Conservation (phyloP, 257 asterid species). For the Eucommia ulmoides region DNA sequence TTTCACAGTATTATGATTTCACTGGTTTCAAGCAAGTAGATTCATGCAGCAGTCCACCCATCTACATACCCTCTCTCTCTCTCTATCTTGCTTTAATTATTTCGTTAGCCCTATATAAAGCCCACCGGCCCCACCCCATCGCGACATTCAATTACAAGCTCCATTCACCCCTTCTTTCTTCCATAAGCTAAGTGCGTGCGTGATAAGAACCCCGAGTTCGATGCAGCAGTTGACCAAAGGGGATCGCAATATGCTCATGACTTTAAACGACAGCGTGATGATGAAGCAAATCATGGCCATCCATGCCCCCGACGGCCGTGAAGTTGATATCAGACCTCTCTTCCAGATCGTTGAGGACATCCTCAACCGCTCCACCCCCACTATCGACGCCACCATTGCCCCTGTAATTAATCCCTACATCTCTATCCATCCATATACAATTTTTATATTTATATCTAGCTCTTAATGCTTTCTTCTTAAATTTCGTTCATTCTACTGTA, state of each 20-base stretch:
- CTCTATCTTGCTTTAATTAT: too few relatives aligned
- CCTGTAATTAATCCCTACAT: background rate
- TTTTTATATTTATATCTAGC: background rate
- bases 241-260: slow-evolving; percentile 26
- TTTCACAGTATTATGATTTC: too few relatives aligned
- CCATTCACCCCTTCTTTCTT: too few relatives aligned
- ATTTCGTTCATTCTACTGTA: background rate
- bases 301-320: slow-evolving; percentile 46
- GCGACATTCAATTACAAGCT: too few relatives aligned
- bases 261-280: slow-evolving; percentile 43
- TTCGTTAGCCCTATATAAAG: too few relatives aligned
- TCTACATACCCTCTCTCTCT: too few relatives aligned
- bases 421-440: background rate
- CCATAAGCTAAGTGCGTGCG: too few relatives aligned
- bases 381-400: slow-evolving; percentile 13
- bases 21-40: too few relatives aligned
- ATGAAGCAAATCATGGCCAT: slow-evolving; percentile 34
- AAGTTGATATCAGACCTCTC: slow-evolving; percentile 41
- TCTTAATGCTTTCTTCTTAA: background rate
- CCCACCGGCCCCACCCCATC: too few relatives aligned
- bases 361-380: slow-evolving; percentile 29
- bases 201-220: too few relatives aligned
- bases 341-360: slow-evolving; percentile 49
- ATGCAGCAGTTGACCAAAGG: too few relatives aligned
- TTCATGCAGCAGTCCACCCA: too few relatives aligned